These are phyloP conservation scores for Salix arbutifolia DNA, from an alignment of 345 rosid genomes.

Conservation along the genomic window DNA sequence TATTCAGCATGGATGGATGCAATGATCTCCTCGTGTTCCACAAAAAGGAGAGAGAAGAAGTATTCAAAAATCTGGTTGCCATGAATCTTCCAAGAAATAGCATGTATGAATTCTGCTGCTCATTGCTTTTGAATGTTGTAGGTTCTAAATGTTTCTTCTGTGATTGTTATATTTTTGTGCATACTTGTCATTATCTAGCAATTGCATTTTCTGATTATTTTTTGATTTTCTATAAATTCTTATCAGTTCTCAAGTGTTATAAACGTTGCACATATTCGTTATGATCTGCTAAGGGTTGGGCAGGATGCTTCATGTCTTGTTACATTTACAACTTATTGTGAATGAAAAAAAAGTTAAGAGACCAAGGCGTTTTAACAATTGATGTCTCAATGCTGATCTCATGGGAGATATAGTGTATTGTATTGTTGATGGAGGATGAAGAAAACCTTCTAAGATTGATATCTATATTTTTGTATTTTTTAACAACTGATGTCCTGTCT, in stretches of 20 bases:
- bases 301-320: neutral
- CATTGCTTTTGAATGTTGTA: neutral
- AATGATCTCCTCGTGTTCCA: conserved; percentile 96
- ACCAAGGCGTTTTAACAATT: neutral
- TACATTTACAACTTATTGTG: neutral
- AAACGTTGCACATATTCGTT: neutral
- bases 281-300: neutral
- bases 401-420: no score
- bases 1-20: conserved; percentile 99
- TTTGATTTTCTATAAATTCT: neutral
- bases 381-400: neutral
- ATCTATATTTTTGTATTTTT: neutral
- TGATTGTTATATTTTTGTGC: neutral
- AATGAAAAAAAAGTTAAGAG: neutral
- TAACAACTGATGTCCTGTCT: no score
- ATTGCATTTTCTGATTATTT: neutral
- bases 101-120: conserved; percentile 56
- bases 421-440: no score
- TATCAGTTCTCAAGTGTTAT: neutral
- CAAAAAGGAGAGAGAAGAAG: conserved; percentile 98
- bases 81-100: conserved; percentile 95
- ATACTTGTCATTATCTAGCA: neutral
- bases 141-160: neutral
- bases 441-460: neutral
- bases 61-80: conserved; percentile 86